A percentile compares a stretch with the other conserved stretches of the same genome.
These are phyloP conservation scores for Scheffersomyces segobiensis DNA, from an alignment of 1,139 yeast genomes.

Conservation along the genomic window DNA sequence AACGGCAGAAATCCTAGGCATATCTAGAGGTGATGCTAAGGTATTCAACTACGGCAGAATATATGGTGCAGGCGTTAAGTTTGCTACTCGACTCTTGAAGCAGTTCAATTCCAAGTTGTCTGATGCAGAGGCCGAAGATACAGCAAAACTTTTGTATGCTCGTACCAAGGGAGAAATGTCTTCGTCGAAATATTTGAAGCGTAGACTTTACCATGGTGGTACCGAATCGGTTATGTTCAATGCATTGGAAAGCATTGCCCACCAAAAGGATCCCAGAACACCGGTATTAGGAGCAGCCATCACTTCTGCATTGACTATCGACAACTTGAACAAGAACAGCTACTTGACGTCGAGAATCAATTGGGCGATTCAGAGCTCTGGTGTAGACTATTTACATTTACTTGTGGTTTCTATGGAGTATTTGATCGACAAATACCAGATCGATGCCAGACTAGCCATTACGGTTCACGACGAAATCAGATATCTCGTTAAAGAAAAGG, in stretches of 20 bases:
- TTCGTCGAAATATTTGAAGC: constrained; percentile 26
- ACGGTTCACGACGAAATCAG: constrained; percentile 97
- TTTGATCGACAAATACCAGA: constrained; percentile 57
- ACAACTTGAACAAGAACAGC: constrained; percentile 62
- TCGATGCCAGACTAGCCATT: constrained; percentile 78
- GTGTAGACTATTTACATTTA: constrained; percentile 92
- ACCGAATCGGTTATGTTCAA: constrained; percentile 92
- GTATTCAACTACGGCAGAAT: constrained; percentile 95
- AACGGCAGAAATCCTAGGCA: constrained; percentile 87
- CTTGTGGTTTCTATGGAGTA: constrained; percentile 88
- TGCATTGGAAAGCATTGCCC: constrained; percentile 83
- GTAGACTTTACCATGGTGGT: constrained; percentile 79
- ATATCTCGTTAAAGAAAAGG: constrained; percentile 71
- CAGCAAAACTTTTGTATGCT: constrained; percentile 69
- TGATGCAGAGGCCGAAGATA: constrained; percentile 67
- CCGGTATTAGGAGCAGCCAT: constrained; percentile 94
- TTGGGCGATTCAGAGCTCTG: constrained; percentile 98
- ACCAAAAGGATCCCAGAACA: constrained; percentile 78
- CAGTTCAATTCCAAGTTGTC: constrained; percentile 74
- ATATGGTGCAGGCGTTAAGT: constrained; percentile 94
- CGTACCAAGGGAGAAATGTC: constrained; percentile 76
- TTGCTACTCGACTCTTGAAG: constrained; percentile 78
- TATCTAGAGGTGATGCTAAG: constrained; percentile 89
- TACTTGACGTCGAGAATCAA: constrained; percentile 90
- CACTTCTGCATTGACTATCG: constrained; percentile 74